phyloP scores from a whole-genome alignment of 2,329 filamentous ascomycete genomes.

The Aspergillus sp. region DNA sequence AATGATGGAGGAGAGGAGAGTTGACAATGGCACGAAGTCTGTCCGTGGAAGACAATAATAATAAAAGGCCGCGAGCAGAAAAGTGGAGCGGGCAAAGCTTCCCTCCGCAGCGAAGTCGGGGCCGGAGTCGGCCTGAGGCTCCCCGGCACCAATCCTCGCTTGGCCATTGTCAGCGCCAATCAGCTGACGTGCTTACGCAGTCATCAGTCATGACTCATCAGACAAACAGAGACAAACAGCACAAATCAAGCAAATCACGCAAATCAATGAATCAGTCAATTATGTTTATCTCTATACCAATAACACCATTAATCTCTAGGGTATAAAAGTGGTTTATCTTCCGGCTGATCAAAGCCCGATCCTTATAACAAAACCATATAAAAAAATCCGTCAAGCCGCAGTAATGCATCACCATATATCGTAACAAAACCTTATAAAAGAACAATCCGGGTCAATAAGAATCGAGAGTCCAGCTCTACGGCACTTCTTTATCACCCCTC shows the following conservation, averaged over 20 bases:
- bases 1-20: constrained; percentile 1
- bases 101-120: constrained; percentile 21
- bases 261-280: not conserved
- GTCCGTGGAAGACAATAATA: not conserved
- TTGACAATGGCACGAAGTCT: not conserved
- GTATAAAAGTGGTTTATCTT: not conserved
- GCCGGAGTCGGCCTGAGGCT: constrained; percentile 12
- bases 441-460: not conserved
- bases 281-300: not conserved
- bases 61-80: constrained; percentile 1
- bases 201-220: too few relatives aligned
- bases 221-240: too few relatives aligned
- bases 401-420: constrained; percentile 10
- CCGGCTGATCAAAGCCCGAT: constrained; percentile 12
- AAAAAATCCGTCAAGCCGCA: constrained; percentile 5
- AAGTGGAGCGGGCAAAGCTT: constrained; percentile 8
- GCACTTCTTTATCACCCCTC: constrained; percentile 53
- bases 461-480: constrained; percentile 34
- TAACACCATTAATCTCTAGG: not conserved
- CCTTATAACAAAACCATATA: constrained; percentile 7
- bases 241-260: not conserved
- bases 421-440: constrained; percentile 3
- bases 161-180: constrained; percentile 13
- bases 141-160: constrained; percentile 17
- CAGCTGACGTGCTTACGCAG: not conserved